phyloP scores from a whole-genome alignment of 2,329 filamentous ascomycete genomes.

The Fusarium luffae region DNA sequence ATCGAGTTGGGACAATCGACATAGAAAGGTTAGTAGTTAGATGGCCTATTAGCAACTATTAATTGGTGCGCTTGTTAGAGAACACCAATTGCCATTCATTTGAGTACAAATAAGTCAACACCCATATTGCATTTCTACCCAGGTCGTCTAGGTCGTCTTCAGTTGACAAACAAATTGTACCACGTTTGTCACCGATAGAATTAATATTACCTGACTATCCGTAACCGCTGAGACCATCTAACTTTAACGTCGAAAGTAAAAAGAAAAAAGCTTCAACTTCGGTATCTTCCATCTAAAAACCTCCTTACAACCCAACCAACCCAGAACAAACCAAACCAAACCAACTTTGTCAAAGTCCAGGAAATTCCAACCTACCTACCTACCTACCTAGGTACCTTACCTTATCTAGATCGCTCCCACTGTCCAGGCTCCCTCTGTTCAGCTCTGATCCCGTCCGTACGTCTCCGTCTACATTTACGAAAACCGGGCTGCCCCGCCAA shows the following conservation, averaged over 20 bases:
- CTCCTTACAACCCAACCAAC: background rate
- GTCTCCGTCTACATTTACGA: background rate
- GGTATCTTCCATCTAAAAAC: background rate
- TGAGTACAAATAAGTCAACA: background rate
- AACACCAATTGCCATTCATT: background rate
- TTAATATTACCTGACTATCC: background rate
- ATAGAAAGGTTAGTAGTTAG: background rate
- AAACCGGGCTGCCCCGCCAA: conserved; percentile 46
- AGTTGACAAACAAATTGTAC: conserved; percentile 2
- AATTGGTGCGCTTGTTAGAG: background rate
- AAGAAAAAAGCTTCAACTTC: background rate
- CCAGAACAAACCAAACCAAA: background rate
- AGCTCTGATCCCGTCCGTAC: background rate
- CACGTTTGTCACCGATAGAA: conserved; percentile 15
- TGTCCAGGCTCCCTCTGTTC: conserved; percentile 5
- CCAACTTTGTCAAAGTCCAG: conserved; percentile 15
- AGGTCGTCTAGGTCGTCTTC: background rate
- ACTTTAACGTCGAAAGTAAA: background rate
- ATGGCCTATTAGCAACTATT: background rate
- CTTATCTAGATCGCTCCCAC: background rate
- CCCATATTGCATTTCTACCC: background rate
- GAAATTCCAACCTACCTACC: background rate
- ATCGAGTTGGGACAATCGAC: background rate
- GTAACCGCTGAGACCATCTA: background rate
- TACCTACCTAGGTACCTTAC: no score